These are phyloP conservation scores for Pseudodiploospora longispora DNA, from an alignment of 2,329 filamentous ascomycete genomes.

Conservation along the genomic window DNA sequence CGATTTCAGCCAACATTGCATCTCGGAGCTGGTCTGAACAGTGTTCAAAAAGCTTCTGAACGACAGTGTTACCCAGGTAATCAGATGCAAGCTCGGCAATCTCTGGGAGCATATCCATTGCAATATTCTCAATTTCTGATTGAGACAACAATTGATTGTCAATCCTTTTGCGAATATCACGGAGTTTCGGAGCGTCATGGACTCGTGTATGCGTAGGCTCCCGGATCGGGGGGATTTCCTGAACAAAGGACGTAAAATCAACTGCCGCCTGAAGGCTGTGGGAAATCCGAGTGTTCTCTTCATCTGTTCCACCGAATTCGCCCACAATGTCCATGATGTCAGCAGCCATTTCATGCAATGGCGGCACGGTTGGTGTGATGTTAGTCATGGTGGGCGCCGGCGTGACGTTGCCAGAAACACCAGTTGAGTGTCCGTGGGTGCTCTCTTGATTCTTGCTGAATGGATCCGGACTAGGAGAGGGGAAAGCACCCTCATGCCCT, in stretches of 20 bases:
- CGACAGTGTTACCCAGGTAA: conserved; percentile 97
- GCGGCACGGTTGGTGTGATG: conserved; percentile 57
- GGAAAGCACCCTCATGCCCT: conserved; percentile 77
- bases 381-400: conserved; percentile 23
- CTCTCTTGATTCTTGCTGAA: conserved; percentile 52
- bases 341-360: conserved; percentile 66
- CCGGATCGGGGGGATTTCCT: conserved; percentile 81
- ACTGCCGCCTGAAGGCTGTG: conserved; percentile 70
- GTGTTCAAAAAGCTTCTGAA: conserved; percentile 96
- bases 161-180: conserved; percentile 94
- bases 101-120: conserved; percentile 89
- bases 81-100: conserved; percentile 92
- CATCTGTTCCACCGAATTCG: conserved; percentile 77
- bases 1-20: conserved; percentile 81
- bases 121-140: conserved; percentile 85
- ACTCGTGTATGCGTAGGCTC: conserved; percentile 84
- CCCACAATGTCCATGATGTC: conserved; percentile 82
- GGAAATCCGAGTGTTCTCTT: conserved; percentile 67
- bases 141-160: conserved; percentile 86
- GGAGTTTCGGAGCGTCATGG: conserved; percentile 87
- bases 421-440: conserved; percentile 20
- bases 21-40: conserved; percentile 87
- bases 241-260: conserved; percentile 59
- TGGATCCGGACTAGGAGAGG: conserved; percentile 85
- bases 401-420: conserved; percentile 27